These are phyloP conservation scores for Otatea glauca DNA, from an alignment of 176 grass and related monocot genomes.

Conservation along the genomic window DNA sequence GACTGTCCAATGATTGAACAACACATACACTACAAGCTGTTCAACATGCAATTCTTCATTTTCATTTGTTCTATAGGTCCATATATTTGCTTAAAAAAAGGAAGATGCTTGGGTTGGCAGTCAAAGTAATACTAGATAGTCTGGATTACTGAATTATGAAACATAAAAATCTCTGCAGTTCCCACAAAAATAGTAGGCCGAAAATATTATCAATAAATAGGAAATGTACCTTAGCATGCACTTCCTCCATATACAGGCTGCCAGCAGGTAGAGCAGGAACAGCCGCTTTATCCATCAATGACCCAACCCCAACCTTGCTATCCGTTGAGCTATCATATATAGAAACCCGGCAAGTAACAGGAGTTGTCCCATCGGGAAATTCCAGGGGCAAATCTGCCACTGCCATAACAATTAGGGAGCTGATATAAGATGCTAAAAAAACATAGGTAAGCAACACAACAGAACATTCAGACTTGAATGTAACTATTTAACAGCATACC, in stretches of 20 bases:
- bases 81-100: conserved; percentile 13
- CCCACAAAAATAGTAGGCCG: background rate
- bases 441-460: conserved; percentile 11
- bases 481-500: conserved; percentile 51
- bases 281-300: conserved; percentile 79
- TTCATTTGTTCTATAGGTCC: background rate
- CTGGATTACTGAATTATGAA: conserved; percentile 8
- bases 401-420: conserved; percentile 52
- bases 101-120: background rate
- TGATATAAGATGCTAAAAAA: conserved; percentile 21
- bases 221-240: conserved; percentile 77
- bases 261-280: conserved; percentile 81
- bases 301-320: conserved; percentile 90
- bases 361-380: conserved; percentile 96
- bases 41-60: conserved; percentile 1
- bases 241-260: conserved; percentile 97
- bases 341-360: conserved; percentile 88
- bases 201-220: conserved; percentile 31
- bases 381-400: conserved; percentile 90
- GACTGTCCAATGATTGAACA: background rate
- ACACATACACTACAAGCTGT: conserved; percentile 9
- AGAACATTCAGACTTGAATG: conserved; percentile 31
- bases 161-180: background rate
- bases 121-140: conserved; percentile 9
- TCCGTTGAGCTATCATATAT: conserved; percentile 87